Conservation (phyloP, 352 stramenopile genomes). For the Phytophthora tentaculata region DNA sequence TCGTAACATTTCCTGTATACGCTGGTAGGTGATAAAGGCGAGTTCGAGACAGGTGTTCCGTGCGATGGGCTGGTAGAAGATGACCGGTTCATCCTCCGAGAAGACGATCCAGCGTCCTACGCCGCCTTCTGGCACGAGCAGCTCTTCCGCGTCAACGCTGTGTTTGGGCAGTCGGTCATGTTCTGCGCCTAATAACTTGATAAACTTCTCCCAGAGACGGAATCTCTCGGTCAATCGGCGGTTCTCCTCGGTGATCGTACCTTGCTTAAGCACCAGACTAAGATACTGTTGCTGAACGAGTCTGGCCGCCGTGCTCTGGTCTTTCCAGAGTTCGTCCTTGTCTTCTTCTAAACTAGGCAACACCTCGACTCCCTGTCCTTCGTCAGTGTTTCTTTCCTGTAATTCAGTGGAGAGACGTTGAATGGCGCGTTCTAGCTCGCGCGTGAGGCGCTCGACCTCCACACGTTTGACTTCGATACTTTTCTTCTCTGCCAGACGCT, state of each 20-base stretch:
- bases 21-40: conserved; percentile 27
- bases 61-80: conserved; percentile 38
- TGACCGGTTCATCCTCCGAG: conserved; percentile 28
- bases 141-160: conserved; percentile 12
- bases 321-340: conserved; percentile 12
- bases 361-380: conserved; percentile 15
- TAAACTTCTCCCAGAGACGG: conserved; percentile 31
- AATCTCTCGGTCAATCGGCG: conserved; percentile 30
- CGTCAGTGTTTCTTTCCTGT: conserved; percentile 1
- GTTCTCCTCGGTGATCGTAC: conserved; percentile 35
- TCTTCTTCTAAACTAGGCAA: conserved; percentile 15
- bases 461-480: conserved; percentile 46
- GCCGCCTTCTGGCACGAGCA: conserved; percentile 21
- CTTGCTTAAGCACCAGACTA: conserved; percentile 38
- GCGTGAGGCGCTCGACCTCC: conserved; percentile 38
- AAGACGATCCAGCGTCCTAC: conserved; percentile 34
- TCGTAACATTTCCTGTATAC: conserved; percentile 30
- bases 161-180: conserved; percentile 21
- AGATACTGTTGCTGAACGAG: conserved; percentile 39
- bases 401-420: conserved; percentile 16
- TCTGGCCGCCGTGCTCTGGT: conserved; percentile 15
- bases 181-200: conserved; percentile 33
- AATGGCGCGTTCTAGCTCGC: conserved; percentile 33
- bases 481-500: conserved; percentile 43
- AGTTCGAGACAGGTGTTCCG: conserved; percentile 31